These are phyloP conservation scores for Styphnolobium japonicum DNA, from an alignment of 306 rosid genomes.

Conservation along the genomic window DNA sequence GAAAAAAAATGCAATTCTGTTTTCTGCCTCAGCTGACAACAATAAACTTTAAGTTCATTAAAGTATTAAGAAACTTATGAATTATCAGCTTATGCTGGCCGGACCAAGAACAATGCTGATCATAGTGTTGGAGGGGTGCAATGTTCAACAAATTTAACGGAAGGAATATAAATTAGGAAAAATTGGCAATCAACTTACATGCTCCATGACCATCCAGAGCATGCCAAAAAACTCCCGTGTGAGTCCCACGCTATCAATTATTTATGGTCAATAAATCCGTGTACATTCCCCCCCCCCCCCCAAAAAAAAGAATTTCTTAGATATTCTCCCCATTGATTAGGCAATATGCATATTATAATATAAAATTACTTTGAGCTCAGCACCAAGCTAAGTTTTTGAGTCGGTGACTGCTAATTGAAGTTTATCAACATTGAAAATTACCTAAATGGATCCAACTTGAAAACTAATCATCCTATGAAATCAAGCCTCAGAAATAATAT, in stretches of 20 bases:
- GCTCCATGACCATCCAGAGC: neutral
- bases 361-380: slow-evolving; percentile 2
- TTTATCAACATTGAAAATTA: neutral
- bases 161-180: neutral
- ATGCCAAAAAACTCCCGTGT: neutral
- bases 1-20: neutral
- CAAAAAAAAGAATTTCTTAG: neutral
- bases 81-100: neutral
- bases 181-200: neutral
- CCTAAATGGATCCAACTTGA: neutral
- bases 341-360: neutral
- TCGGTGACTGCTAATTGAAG: neutral
- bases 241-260: neutral
- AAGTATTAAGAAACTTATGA: neutral
- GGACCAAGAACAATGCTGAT: neutral
- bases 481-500: slow-evolving; percentile 14
- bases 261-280: neutral
- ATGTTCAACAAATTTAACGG: neutral
- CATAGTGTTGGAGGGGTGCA: neutral
- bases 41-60: neutral
- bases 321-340: neutral
- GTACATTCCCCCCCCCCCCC: neutral
- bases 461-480: neutral
- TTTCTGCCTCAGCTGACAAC: neutral
- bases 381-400: neutral